Evolutionary conservation across 2,329 filamentous ascomycete species (phyloP).

Genomic region (Ceratocystis diversiconidia): DNA sequence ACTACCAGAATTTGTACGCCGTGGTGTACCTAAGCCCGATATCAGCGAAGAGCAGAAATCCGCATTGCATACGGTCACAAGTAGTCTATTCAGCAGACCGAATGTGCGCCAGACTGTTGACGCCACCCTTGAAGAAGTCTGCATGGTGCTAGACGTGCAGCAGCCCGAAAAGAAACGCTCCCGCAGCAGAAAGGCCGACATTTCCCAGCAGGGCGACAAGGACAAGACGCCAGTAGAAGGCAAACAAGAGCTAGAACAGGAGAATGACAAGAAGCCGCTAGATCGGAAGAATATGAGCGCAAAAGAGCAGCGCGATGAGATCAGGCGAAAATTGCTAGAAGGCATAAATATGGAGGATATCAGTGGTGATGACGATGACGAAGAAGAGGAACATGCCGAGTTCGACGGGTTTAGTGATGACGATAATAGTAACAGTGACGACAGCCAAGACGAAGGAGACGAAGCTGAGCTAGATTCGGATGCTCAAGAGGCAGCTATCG

Average conservation of each 20-base stretch:
- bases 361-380: conserved; percentile 25
- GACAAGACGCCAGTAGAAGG: conserved; percentile 22
- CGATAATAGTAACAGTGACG: conserved; percentile 20
- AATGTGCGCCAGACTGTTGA: conserved; percentile 37
- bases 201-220: conserved; percentile 21
- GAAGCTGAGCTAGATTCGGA: conserved; percentile 22
- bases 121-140: conserved; percentile 36
- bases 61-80: conserved; percentile 46
- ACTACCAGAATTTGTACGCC: conserved; percentile 35
- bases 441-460: conserved; percentile 24
- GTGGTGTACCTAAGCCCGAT: conserved; percentile 35
- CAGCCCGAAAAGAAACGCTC: conserved; percentile 32
- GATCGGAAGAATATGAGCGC: conserved; percentile 24
- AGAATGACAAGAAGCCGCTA: conserved; percentile 19
- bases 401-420: conserved; percentile 20
- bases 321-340: conserved; percentile 12
- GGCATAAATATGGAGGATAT: conserved; percentile 16
- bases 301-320: conserved; percentile 7
- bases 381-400: conserved; percentile 21
- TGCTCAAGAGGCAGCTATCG: conserved; percentile 26
- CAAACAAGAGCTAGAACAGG: conserved; percentile 19
- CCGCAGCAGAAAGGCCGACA: conserved; percentile 22
- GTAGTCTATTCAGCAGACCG: conserved; percentile 39
- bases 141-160: conserved; percentile 34
- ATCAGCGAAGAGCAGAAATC: conserved; percentile 37